Evolutionary conservation across 2,329 filamentous ascomycete species (phyloP), one percentile per base, ranked within the genome.

Genomic region (Hypocrella siamensis): DNA sequence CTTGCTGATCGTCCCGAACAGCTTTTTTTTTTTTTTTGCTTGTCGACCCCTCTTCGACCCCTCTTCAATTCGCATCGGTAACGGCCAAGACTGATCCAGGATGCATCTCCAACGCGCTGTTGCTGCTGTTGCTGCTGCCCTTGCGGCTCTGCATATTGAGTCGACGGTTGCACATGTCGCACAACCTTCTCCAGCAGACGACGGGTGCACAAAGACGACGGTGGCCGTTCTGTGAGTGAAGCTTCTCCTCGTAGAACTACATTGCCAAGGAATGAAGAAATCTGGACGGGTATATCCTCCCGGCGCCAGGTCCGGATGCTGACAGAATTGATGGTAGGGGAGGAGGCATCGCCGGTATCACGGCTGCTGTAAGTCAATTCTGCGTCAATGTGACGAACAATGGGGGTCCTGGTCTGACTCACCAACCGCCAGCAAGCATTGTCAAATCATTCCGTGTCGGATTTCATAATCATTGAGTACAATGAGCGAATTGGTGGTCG

Each of bases 381-480:
- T 18, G 26, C 12, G 11, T 15, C 10, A 11, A 9, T 17, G 16
- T 5, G 17, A 26, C 8, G 17, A 9, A 10, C 35, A 28, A 8
- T 36, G 15, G 14, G 8, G 16, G n/a, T 5, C 8, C 7, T 17
- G 19, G 11, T 32, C 30, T 32, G 14, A 32, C 17, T 10, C 25
- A n/a, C 17, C 11, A 16, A 21, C 8, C 18, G 15, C 3, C 7
- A 42, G 42, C 71, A 79, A 59, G 62, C 73, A 3, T 48, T 80
- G 5, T 51, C 60, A 4, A 75, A 79, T 33, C 61, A 63, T 3
- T 76, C 71, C 0, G 54, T 79, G 5, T 53, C 59, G 0, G 73
- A 80, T 36, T 79, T 80, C 36, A 32, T 79, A 6, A 72, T 80
- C 29, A 48, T 80, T 3, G 75, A 80, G 37, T 70, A 72, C 37